Percentiles rank a stretch among this genome's conserved stretches.
phyloP scores from a whole-genome alignment of 2,329 filamentous ascomycete species.

The Beauveria sp. region DNA sequence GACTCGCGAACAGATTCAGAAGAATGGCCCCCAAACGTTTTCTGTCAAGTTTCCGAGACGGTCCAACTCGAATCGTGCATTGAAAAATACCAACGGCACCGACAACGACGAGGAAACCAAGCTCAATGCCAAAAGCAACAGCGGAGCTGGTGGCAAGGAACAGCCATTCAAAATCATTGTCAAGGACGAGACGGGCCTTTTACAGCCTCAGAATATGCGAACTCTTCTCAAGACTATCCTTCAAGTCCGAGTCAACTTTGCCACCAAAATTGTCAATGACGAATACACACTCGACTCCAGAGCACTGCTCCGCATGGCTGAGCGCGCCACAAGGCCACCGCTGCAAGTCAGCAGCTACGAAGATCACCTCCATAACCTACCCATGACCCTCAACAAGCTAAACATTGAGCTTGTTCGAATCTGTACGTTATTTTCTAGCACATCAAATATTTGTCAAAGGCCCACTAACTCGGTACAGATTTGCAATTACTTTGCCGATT shows the following conservation, averaged over 20 bases:
- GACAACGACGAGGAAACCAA: neutral
- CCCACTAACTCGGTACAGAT: constrained; percentile 25
- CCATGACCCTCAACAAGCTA: constrained; percentile 33
- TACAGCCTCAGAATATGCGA: constrained; percentile 19
- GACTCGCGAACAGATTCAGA: neutral
- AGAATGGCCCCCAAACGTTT: neutral
- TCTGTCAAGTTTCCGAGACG: constrained; percentile 4
- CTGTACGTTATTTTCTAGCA: constrained; percentile 27
- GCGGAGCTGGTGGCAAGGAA: neutral
- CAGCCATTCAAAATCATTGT: constrained; percentile 11
- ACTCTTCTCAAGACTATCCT: constrained; percentile 23
- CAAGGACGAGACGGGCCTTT: constrained; percentile 9
- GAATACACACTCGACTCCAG: constrained; percentile 23
- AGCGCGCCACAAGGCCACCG: constrained; percentile 15
- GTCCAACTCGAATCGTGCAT: neutral
- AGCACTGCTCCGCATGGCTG: constrained; percentile 19
- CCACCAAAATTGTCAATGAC: constrained; percentile 23
- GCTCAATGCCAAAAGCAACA: neutral
- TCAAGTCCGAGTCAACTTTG: constrained; percentile 21
- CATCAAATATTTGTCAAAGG: neutral
- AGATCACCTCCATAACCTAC: constrained; percentile 32
- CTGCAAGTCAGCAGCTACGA: constrained; percentile 20
- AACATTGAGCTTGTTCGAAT: constrained; percentile 41
- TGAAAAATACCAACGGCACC: neutral
- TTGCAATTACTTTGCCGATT: constrained; percentile 42